phyloP scores from a whole-genome alignment of 495 filamentous ascomycete species.

The Parachaetomium inaequale region DNA sequence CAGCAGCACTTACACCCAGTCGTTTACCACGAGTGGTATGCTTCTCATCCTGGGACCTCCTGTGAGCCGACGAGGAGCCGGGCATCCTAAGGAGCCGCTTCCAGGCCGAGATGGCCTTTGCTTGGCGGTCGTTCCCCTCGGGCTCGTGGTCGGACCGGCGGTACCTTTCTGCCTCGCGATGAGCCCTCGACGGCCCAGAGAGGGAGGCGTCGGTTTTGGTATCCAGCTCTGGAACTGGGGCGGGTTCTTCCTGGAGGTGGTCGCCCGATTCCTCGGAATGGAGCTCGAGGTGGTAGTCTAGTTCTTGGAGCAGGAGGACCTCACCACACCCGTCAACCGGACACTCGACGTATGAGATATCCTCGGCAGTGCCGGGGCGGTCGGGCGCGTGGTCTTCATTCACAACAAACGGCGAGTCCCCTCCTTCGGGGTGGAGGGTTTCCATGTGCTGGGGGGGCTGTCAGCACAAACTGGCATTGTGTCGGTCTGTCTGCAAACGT shows the following conservation, averaged over 20 bases:
- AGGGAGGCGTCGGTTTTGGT: neutral
- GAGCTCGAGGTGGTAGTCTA: conserved; percentile 70
- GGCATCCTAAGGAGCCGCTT: conserved; percentile 29
- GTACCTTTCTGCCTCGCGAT: conserved; percentile 23
- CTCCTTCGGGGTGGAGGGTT: conserved; percentile 48
- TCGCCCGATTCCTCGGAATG: conserved; percentile 61
- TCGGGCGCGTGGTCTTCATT: conserved; percentile 1
- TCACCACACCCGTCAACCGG: conserved; percentile 71
- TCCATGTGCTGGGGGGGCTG: conserved; percentile 54
- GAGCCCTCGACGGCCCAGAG: conserved; percentile 19
- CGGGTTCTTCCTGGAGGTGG: neutral
- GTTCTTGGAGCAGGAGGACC: conserved; percentile 53
- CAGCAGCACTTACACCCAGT: conserved; percentile 26
- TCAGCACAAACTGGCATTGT: neutral
- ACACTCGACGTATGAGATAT: conserved; percentile 60
- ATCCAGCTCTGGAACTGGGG: neutral
- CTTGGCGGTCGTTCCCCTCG: conserved; percentile 15
- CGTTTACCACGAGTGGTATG: conserved; percentile 25
- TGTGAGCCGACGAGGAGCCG: conserved; percentile 15
- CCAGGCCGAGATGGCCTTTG: conserved; percentile 29
- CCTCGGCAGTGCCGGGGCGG: conserved; percentile 58
- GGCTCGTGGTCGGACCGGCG: conserved; percentile 7
- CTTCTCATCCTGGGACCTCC: conserved; percentile 10
- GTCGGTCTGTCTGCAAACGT: conserved; percentile 12
- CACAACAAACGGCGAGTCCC: conserved; percentile 50